Evolutionary conservation across 2,329 filamentous ascomycete genomes (phyloP), one percentile per base, ranked within the genome.

Genomic region (Colletotrichum sp.): DNA sequence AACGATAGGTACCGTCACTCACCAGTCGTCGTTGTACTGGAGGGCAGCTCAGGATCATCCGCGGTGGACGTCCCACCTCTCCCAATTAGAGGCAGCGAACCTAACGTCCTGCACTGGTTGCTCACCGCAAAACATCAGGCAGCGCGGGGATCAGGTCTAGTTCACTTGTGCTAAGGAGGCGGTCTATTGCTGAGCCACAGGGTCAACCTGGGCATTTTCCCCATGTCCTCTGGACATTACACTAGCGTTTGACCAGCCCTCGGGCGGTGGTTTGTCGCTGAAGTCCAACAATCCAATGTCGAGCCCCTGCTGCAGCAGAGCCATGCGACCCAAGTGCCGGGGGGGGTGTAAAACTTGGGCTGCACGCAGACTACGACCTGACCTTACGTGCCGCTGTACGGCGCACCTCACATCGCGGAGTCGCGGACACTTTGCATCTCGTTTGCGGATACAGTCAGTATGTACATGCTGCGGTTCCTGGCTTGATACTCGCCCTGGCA

Each of bases 311-410:
- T 62, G 52, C 66, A 70, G 71, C 66, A 75, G 21, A 62, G 52
- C 71, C 74, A 76, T 75, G 71, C 74, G 74, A 76, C 71, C 52
- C 71, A 71, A 76, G 26, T 76, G 66, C 74, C 61, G 74, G 74
- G 74, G 74, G 74, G 71, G 60, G 38, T 73, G 36, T 60, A 74
- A 69, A 76, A 43, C 73, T 69, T 69, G 70, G 56, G 64, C 70
- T 34, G 62, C 64, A 75, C 61, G 52, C 60, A 52, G 43, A 52
- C 43, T 52, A 52, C 30, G 28, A 61, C 26, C 56, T 60, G 48
- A 38, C 58, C 32, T 66, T 60, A 52, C 71, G 52, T 66, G 56
- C 67, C 67, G 48, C 21, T 56, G 65, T 24, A 67, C 62, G 62
- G 43, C 72, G 38, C 70, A 65, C 61, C 62, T 75, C 69, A 67